Conservation (phyloP, 23 red algal species). For the Chondrus crispus region DNA sequence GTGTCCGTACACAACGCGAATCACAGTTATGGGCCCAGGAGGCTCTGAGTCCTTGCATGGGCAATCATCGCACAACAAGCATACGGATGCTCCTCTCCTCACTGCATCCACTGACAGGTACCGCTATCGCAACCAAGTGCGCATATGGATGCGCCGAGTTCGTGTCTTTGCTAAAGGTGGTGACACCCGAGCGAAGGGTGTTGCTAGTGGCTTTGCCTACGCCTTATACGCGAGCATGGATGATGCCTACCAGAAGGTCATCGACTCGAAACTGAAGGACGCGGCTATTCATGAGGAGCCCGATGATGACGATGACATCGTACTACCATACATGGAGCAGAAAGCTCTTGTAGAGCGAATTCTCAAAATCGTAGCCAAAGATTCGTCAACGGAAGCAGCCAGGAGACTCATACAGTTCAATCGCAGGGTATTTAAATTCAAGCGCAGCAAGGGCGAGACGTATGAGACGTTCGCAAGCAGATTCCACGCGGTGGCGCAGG, state of each 20-base stretch:
- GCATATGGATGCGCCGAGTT: background rate
- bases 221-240: background rate
- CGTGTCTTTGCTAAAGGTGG: background rate
- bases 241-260: background rate
- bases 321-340: background rate
- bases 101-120: background rate
- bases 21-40: conserved; percentile 1
- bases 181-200: background rate
- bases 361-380: background rate
- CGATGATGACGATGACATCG: background rate
- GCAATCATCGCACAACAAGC: background rate
- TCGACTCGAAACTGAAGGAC: background rate
- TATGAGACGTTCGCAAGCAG: background rate
- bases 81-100: background rate
- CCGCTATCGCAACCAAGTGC: background rate
- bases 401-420: background rate
- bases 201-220: background rate
- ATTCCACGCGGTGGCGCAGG: background rate
- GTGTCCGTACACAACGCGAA: too few species aligned
- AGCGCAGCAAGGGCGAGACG: background rate
- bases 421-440: background rate
- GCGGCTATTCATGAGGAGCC: background rate
- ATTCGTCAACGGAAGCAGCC: background rate
- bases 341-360: background rate
- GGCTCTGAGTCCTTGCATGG: background rate